Base-by-base conservation (phyloP, 176 grass and related monocot genomes). In the Chloris gayana region DNA sequence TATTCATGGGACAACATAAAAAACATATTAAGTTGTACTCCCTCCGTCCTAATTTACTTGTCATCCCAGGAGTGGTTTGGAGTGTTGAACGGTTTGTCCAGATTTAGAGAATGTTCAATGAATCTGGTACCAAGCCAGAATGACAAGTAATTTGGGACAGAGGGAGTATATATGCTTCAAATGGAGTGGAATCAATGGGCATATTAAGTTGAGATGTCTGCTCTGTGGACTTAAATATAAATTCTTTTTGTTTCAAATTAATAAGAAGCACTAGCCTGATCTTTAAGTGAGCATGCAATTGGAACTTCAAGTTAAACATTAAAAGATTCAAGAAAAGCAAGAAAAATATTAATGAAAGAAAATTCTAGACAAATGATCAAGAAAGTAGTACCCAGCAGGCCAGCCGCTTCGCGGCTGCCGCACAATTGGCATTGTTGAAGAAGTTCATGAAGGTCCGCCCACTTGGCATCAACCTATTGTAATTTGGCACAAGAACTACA, bases 391-490 rank as follows among this genome's bases (percentile, higher is more conserved):
- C 97, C 97, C 97, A 99, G 76, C 97, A 99, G 67, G 97, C 97
- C 64, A 99, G 74, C 66, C 92, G 90, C 82, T 99, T 99, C 0
- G 97, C 97, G 0, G 97, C 97, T 70, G 92, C 93, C 56, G 93
- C 97, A 76, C 97, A 99, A 34, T 96, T 93, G 68, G 93, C 91
- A 76, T 87, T 96, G 75, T 99, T 92, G 77, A 95, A 90, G 87
- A 99, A 91, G 89, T 88, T 93, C 76, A 99, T 84, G 53, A 95
- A 88, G 26, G 88, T 91, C 6, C 90, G 81, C 60, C 88, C 93
- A 50, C 86, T 91, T 31, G 97, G 97, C 93, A 96, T 95, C 82
- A 99, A 91, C 11, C 97, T 88, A 89, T 96, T 99, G 84, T 99
- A 99, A 73, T 99, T 99, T 42, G 97, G 97, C 84, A 91, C 80